These are phyloP conservation scores for Solanum neorickii DNA, from an alignment of 257 asterid species.

Conservation along the genomic window DNA sequence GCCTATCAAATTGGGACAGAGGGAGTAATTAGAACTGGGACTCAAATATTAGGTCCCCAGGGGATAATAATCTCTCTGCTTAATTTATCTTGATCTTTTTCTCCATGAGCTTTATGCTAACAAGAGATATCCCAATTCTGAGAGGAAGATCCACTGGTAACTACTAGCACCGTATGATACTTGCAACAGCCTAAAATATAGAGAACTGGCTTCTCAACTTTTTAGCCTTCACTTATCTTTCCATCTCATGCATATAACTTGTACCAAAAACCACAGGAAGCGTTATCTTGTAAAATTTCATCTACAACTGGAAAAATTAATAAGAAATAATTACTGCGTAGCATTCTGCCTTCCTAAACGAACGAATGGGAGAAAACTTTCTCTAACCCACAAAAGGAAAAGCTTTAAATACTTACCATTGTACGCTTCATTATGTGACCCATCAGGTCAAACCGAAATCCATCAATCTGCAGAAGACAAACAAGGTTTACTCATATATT, in stretches of 20 bases:
- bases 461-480: conserved; percentile 68
- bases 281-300: not conserved
- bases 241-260: not conserved
- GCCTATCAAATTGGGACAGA: not conserved
- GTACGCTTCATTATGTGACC: conserved; percentile 90
- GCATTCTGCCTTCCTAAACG: not conserved
- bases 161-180: not conserved
- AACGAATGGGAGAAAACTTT: not conserved
- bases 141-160: not conserved
- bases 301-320: not conserved
- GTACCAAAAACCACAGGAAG: not conserved
- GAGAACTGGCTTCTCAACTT: not conserved
- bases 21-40: not conserved
- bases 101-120: not conserved
- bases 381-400: not conserved
- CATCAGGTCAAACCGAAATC: conserved; percentile 96
- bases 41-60: not conserved
- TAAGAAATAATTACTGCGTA: not conserved
- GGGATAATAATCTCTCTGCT: not conserved
- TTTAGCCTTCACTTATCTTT: not conserved
- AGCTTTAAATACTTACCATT: conserved; percentile 41
- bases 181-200: not conserved
- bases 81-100: not conserved
- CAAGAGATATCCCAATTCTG: not conserved
- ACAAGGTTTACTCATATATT: not conserved